A percentile compares a stretch with the other conserved stretches of the same genome.
phyloP scores from a whole-genome alignment of 1,139 yeast species.

The Wickerhamomyces sp. region DNA sequence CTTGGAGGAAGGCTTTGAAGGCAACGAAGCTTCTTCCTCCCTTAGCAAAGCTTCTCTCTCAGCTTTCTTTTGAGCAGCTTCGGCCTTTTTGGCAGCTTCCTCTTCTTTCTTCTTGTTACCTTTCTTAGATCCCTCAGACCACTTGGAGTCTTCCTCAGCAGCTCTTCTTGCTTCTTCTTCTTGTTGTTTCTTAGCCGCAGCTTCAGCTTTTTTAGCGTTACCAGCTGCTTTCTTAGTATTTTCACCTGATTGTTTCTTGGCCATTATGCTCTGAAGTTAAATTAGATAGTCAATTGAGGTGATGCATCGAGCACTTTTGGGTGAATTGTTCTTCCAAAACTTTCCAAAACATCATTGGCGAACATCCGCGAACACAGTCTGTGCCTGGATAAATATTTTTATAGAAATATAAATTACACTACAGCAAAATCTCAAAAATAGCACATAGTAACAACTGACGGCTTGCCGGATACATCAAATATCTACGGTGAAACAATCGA shows the following conservation, averaged over 20 bases:
- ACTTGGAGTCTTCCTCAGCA: constrained; percentile 55
- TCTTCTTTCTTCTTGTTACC: constrained; percentile 68
- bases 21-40: constrained; percentile 62
- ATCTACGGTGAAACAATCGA: too few relatives aligned
- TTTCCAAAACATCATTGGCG: not conserved
- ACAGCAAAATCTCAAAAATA: too few relatives aligned
- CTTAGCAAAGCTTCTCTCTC: constrained; percentile 54
- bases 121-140: constrained; percentile 74
- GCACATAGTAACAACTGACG: too few relatives aligned
- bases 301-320: not conserved
- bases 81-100: constrained; percentile 53
- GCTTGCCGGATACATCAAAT: too few relatives aligned
- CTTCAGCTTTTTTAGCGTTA: constrained; percentile 66
- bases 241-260: constrained; percentile 50
- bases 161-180: constrained; percentile 45
- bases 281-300: not conserved
- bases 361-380: not conserved
- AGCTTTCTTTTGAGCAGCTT: constrained; percentile 60
- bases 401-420: too few relatives aligned
- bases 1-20: constrained; percentile 53
- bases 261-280: constrained; percentile 35
- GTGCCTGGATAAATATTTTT: not conserved
- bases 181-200: constrained; percentile 55
- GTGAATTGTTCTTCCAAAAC: not conserved
- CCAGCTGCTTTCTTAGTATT: constrained; percentile 66